Percentiles rank a stretch among this genome's conserved stretches.
Evolutionary conservation across 345 rosid genomes (phyloP).

Genomic region (Physaria fendleri): DNA sequence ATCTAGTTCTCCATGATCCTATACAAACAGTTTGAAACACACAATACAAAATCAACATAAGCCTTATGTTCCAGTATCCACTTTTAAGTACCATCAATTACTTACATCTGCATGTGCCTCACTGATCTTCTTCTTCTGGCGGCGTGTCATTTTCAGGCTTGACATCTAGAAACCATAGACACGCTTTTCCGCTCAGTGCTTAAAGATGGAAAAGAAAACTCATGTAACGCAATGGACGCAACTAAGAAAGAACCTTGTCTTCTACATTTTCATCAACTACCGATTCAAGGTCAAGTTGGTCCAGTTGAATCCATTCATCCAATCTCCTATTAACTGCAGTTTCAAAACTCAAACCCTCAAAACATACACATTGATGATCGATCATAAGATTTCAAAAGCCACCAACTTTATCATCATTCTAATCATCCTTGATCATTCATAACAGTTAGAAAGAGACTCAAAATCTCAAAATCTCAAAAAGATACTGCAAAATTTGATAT

Average conservation of each 20-base stretch:
- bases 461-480: not conserved
- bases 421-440: not conserved
- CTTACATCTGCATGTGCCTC: too few relatives aligned
- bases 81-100: too few relatives aligned
- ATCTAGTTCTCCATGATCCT: too few relatives aligned
- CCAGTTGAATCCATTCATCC: conserved; percentile 96
- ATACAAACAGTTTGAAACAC: too few relatives aligned
- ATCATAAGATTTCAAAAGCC: not conserved
- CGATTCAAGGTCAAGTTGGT: conserved; percentile 84
- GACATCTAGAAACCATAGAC: too few relatives aligned
- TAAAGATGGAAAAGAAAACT: too few relatives aligned
- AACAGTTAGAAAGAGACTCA: not conserved
- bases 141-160: too few relatives aligned
- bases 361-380: not conserved
- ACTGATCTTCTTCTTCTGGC: too few relatives aligned
- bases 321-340: conserved; percentile 87
- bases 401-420: not conserved
- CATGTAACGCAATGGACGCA: not conserved
- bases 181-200: too few relatives aligned
- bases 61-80: too few relatives aligned
- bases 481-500: not conserved
- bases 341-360: conserved; percentile 1
- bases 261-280: conserved; percentile 97
- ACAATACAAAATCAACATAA: too few relatives aligned
- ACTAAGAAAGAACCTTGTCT: conserved; percentile 56